Evolutionary conservation across 208 protist species (phyloP).

Genomic region (Wallacemonas collosoma): DNA sequence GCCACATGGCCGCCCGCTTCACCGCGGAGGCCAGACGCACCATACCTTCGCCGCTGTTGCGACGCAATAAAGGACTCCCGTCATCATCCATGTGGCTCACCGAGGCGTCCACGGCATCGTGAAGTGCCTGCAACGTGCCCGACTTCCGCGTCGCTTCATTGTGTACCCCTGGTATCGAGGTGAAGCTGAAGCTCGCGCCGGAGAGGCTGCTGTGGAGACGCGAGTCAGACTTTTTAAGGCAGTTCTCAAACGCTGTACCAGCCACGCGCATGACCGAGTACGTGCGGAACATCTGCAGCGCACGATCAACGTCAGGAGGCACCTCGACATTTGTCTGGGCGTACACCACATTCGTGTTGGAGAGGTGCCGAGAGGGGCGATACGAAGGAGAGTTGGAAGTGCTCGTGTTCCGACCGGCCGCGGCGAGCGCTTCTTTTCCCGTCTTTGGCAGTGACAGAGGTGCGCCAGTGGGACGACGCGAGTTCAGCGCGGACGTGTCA

Average conservation of each 20-base stretch:
- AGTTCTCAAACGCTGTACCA: conserved; percentile 80
- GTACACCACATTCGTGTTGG: background rate
- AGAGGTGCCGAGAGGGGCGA: conserved; percentile 10
- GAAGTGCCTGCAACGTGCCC: conserved; percentile 26
- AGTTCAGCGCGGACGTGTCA: conserved; percentile 15
- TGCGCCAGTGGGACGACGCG: conserved; percentile 18
- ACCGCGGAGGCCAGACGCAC: conserved; percentile 51
- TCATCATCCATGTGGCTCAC: conserved; percentile 7
- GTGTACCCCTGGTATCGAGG: too few relatives aligned
- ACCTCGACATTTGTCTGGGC: conserved; percentile 12
- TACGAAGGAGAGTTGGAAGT: conserved; percentile 17
- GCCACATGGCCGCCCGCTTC: conserved; percentile 86
- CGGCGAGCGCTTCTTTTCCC: conserved; percentile 32
- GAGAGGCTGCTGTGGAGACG: conserved; percentile 19
- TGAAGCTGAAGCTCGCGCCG: conserved; percentile 1
- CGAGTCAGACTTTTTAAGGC: conserved; percentile 29
- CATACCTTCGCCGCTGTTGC: conserved; percentile 34
- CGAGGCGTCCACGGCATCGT: conserved; percentile 27
- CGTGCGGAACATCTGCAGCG: conserved; percentile 60
- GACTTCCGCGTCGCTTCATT: conserved; percentile 3
- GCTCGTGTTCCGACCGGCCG: conserved; percentile 6
- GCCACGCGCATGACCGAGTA: conserved; percentile 77
- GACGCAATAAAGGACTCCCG: background rate
- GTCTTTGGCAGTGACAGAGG: conserved; percentile 54
- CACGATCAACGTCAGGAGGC: conserved; percentile 35